phyloP scores from a whole-genome alignment of 139 green algal species.

The Micractinium sp. region DNA sequence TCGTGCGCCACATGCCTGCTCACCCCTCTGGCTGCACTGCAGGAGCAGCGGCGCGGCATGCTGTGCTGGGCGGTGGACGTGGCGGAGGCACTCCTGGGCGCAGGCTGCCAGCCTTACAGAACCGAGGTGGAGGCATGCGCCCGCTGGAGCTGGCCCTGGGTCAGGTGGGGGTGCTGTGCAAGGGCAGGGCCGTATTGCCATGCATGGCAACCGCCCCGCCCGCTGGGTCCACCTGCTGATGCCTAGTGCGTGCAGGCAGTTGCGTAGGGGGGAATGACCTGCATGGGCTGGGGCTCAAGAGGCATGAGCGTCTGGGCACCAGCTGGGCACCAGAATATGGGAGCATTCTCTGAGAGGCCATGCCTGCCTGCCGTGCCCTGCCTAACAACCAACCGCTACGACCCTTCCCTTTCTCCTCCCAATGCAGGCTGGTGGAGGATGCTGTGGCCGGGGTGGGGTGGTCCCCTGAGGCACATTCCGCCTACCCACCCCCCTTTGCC shows the following conservation, averaged over 20 bases:
- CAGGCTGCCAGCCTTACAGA: background rate
- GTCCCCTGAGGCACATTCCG: background rate
- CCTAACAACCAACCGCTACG: too few relatives aligned
- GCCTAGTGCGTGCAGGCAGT: too few relatives aligned
- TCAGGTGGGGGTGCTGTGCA: background rate
- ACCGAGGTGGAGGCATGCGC: background rate
- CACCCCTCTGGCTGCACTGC: background rate
- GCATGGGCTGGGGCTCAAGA: too few relatives aligned
- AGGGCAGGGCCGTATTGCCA: background rate
- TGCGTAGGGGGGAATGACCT: too few relatives aligned
- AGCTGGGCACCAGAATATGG: too few relatives aligned
- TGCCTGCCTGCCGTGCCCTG: too few relatives aligned
- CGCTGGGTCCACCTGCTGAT: too few relatives aligned
- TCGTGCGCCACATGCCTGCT: too few relatives aligned
- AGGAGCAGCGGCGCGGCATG: background rate
- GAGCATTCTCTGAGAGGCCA: too few relatives aligned
- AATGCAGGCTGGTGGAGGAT: background rate
- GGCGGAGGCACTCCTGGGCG: background rate
- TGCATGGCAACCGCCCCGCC: too few relatives aligned
- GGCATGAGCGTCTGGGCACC: too few relatives aligned
- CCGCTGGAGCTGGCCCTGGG: background rate
- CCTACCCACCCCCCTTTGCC: background rate
- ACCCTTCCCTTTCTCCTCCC: background rate
- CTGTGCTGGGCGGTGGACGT: conserved; percentile 9
- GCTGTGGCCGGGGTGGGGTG: background rate